These are phyloP conservation scores for Candida tibetensis DNA, from an alignment of 805 yeast species.

Conservation along the genomic window DNA sequence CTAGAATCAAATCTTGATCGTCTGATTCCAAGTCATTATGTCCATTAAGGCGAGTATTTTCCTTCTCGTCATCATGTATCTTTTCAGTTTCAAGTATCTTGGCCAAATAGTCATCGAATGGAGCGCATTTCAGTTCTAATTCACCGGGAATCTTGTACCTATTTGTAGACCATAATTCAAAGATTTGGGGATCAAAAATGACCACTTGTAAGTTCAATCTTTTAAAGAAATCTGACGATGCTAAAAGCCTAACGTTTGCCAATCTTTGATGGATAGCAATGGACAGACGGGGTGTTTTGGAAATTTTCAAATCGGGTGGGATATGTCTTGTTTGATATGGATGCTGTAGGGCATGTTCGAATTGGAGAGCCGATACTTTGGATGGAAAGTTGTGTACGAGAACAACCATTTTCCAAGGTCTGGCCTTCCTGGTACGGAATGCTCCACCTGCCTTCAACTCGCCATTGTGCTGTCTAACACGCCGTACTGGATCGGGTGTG, in stretches of 20 bases:
- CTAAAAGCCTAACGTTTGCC: constrained; percentile 45
- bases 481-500: constrained; percentile 66
- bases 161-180: constrained; percentile 33
- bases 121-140: constrained; percentile 4
- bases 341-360: constrained; percentile 87
- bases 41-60: too few species aligned
- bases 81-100: background rate
- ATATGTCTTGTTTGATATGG: constrained; percentile 64
- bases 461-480: constrained; percentile 82
- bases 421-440: constrained; percentile 52
- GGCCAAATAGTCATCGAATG: background rate
- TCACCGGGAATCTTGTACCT: constrained; percentile 18
- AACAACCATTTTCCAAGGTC: constrained; percentile 74
- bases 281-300: constrained; percentile 29
- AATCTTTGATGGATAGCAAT: constrained; percentile 44
- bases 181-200: constrained; percentile 34
- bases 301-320: constrained; percentile 33
- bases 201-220: constrained; percentile 45
- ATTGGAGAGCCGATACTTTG: constrained; percentile 64
- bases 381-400: constrained; percentile 72
- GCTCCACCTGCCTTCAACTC: constrained; percentile 65
- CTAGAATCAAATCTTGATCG: too few species aligned
- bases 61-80: background rate
- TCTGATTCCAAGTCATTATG: too few species aligned
- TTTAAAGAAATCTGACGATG: constrained; percentile 43